Base-by-base conservation (phyloP, 2,329 filamentous ascomycete genomes). In the Leptographium lundbergii region DNA sequence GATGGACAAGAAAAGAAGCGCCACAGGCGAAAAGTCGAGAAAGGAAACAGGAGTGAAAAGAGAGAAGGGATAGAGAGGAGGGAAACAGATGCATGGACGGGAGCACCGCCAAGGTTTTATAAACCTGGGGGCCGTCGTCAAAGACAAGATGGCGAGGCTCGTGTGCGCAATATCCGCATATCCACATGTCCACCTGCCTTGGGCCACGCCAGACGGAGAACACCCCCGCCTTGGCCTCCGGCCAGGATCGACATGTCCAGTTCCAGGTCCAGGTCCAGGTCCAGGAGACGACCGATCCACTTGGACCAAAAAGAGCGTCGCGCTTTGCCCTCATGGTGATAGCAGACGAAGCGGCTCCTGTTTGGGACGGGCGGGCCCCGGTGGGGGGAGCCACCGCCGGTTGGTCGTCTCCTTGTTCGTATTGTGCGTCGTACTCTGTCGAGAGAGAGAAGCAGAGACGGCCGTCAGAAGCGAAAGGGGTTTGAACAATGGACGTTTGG, bases 1-100 rank as follows among this genome's bases (percentile, higher is more conserved):
- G 27, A 58, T n/a, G 17, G 13, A 58, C 24, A 56, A 55, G 55
- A 57, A 57, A 24, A 4, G 29, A 50, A 60, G 32, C 58, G 58
- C 58, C 58, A 17, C 58, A 36, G 58, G 54, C 58, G 27, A 50
- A 48, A 50, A 42, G 19, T n/a, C 4, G n/a, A 54, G n/a, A 52
- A 56, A 42, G n/a, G 45, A 54, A 32, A 52, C 27, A 34, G 56
- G 24, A 47, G 29, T 14, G 42, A 22, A 19, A 45, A n/a, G 17
- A 45, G 19, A n/a, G n/a, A 25, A 57, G 50, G 32, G 48, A 25
- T 55, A 39, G 22, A 36, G 52, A 39, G 10, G 42, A n/a, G 19
- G 17, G 42, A 45, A n/a, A n/a, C 42, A 45, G 42, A 19, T 4
- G 42, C 19, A 22, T n/a, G 3, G 14, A 25, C 25, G 51, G 25